phyloP scores from a whole-genome alignment of 495 filamentous ascomycete species.

The Hypoxylon perforatum region DNA sequence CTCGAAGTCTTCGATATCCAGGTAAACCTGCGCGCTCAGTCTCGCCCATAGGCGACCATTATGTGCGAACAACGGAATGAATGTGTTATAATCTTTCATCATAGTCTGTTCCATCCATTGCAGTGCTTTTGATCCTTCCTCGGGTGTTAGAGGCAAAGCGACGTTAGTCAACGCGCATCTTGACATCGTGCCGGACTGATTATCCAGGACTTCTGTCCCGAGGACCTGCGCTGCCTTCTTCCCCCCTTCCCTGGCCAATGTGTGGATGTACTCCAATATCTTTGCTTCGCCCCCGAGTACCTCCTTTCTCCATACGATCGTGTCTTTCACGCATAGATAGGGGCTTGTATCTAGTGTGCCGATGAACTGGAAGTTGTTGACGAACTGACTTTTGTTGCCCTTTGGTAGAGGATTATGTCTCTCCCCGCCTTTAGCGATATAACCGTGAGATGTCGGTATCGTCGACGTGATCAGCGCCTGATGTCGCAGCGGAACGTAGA shows the following conservation, averaged over 20 bases:
- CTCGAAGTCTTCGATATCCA: conserved; percentile 81
- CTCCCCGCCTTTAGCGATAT: conserved; percentile 43
- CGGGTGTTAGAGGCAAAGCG: conserved; percentile 70
- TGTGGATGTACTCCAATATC: conserved; percentile 68
- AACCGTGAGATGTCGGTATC: conserved; percentile 74
- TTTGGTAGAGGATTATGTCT: conserved; percentile 63
- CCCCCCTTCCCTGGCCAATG: conserved; percentile 70
- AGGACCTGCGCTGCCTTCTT: conserved; percentile 67
- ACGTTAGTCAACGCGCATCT: conserved; percentile 73
- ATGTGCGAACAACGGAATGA: conserved; percentile 72
- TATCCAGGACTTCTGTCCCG: conserved; percentile 77
- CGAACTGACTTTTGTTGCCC: conserved; percentile 64
- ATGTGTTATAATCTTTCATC: conserved; percentile 73
- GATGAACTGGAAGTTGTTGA: conserved; percentile 79
- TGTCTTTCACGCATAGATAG: conserved; percentile 76
- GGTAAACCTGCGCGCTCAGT: conserved; percentile 81
- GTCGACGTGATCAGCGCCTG: conserved; percentile 76
- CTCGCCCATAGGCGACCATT: conserved; percentile 72
- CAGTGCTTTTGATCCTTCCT: conserved; percentile 51
- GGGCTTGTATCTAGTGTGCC: conserved; percentile 79
- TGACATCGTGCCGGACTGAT: conserved; percentile 57
- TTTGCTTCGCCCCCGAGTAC: conserved; percentile 79
- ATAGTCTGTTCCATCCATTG: conserved; percentile 69
- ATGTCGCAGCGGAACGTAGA: conserved; percentile 78
- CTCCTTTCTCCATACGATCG: conserved; percentile 72